Evolutionary conservation across 441 rosid species (phyloP), one percentile per base, ranked within the genome.

Genomic region (Jatropha podagrica): DNA sequence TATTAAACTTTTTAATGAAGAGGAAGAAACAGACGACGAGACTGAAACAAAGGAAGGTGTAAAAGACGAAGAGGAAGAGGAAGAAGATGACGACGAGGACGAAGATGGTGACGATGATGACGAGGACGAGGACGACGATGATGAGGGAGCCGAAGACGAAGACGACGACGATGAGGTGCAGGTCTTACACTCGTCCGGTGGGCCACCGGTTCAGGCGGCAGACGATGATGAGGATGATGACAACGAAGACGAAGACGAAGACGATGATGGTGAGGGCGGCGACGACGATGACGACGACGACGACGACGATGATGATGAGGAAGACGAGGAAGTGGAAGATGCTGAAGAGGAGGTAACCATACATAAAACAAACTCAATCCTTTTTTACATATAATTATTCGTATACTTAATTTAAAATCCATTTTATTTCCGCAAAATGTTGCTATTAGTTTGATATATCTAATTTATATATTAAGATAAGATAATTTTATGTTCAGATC

Each of bases 201-300:
- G 86, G 11, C 96, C 90, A 55, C 88, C 88, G 20, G 90, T 84
- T 11, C 88, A 79, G 23, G 51, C 88, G 3, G 90, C 52, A 7
- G 82, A 79, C 12, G 82, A 79, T 3, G 91, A 89, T 4, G 91
- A 91, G 15, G 92, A 87, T 4, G 92, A 87, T 3, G 92, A 85
- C 0, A 91, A 83, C 0, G 81, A 61, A 0, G 85, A 74, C 0
- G 82, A 68, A 5, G 82, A 76, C 0, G 83, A 80, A 0, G 87
- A 68, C 4, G 88, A 77, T 4, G 86, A 78, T 0, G 85, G 80
- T 15, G 87, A 60, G 0, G 84, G 80, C 0, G 89, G 75, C 0
- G 88, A 69, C 41, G 91, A 75, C 5, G 92, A 74, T 1, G 92
- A 74, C 1, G 90, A 83, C 0, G 89, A 78, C 0, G 90, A 81